Base-by-base conservation (phyloP, 805 yeast genomes). In the Wickerhamomyces queroliae region DNA sequence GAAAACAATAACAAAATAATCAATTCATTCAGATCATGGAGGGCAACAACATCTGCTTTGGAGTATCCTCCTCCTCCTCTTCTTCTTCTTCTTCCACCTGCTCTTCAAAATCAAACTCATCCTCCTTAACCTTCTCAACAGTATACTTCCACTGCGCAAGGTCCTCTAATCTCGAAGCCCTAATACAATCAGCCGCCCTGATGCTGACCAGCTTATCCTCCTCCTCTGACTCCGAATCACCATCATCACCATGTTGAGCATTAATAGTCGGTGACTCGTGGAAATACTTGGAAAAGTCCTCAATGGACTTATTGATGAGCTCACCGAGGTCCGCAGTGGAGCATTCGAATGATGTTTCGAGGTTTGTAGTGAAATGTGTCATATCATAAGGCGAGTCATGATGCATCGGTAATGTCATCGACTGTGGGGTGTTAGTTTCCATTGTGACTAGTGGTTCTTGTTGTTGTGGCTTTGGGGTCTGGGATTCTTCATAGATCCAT, bases 401-500 rank as follows among this genome's bases (percentile, higher is more conserved):
- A 10, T 42, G 21, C 43, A 35, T 7, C 24, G 35, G 16, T 29
- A 13, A 20, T 40, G 19, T 25, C 34, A 32, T 16, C 26, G 19
- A 23, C n/a, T 17, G 5, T 19, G 37, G 31, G 15, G 37, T 23
- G 7, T 23, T 23, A 11, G 25, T 23, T 5, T 15, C 3, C 12
- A 4, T 5, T 26, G 30, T 13, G 42, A 37, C n/a, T n/a, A n/a
- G n/a, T n/a, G n/a, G n/a, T n/a, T n/a, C n/a, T n/a, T n/a, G n/a
- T n/a, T n/a, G n/a, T n/a, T n/a, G n/a, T n/a, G n/a, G n/a, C n/a
- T n/a, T n/a, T n/a, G n/a, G n/a, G 16, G 47, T 38, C 7, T 49
- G 35, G 5, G 43, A 20, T 3, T 46, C 50, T 35, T 44, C 49
- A 38, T 53, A 52, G 5, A 53, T 41, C 56, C 55, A 53, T 2